Percentiles rank a stretch among this genome's conserved stretches.
phyloP scores from a whole-genome alignment of 1,139 yeast species.

The Candida tunisiensis region DNA sequence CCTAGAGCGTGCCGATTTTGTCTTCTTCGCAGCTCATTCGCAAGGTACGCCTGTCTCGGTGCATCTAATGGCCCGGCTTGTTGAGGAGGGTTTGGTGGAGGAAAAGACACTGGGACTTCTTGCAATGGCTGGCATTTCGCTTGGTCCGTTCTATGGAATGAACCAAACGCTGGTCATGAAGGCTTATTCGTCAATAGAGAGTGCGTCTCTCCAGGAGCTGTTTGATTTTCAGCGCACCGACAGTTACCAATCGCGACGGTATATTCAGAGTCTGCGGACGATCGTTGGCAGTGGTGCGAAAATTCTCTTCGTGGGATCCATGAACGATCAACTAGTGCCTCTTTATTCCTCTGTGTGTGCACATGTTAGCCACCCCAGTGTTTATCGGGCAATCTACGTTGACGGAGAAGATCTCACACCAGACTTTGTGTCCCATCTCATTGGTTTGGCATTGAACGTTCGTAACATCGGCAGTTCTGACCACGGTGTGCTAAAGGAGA shows the following conservation, averaged over 20 bases:
- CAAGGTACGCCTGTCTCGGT: slow-evolving; percentile 93
- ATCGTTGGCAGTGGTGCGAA: slow-evolving; percentile 59
- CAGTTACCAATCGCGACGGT: slow-evolving; percentile 53
- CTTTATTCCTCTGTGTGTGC: slow-evolving; percentile 74
- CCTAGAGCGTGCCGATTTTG: slow-evolving; percentile 61
- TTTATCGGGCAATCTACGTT: slow-evolving; percentile 75
- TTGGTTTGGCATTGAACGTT: slow-evolving; percentile 26
- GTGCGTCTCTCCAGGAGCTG: slow-evolving; percentile 66
- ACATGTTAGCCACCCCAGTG: slow-evolving; percentile 76
- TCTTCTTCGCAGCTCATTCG: slow-evolving; percentile 83
- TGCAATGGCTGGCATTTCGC: slow-evolving; percentile 91
- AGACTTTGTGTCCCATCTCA: slow-evolving; percentile 32
- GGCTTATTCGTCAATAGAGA: slow-evolving; percentile 83
- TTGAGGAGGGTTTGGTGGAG: slow-evolving; percentile 43
- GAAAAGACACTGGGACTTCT: slow-evolving; percentile 41
- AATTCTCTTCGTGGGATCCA: slow-evolving; percentile 66
- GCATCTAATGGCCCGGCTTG: slow-evolving; percentile 52
- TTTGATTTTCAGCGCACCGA: slow-evolving; percentile 74
- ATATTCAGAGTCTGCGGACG: slow-evolving; percentile 47
- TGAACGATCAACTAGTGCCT: slow-evolving; percentile 88
- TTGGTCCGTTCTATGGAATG: slow-evolving; percentile 85
- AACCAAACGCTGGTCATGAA: slow-evolving; percentile 72
- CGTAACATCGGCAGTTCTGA: slow-evolving; percentile 21
- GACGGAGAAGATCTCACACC: slow-evolving; percentile 49
- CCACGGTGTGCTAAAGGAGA: slow-evolving; percentile 44